Evolutionary conservation across 352 stramenopile genomes (phyloP), one percentile per base, ranked within the genome.

Genomic region (Blastocystis sp.): DNA sequence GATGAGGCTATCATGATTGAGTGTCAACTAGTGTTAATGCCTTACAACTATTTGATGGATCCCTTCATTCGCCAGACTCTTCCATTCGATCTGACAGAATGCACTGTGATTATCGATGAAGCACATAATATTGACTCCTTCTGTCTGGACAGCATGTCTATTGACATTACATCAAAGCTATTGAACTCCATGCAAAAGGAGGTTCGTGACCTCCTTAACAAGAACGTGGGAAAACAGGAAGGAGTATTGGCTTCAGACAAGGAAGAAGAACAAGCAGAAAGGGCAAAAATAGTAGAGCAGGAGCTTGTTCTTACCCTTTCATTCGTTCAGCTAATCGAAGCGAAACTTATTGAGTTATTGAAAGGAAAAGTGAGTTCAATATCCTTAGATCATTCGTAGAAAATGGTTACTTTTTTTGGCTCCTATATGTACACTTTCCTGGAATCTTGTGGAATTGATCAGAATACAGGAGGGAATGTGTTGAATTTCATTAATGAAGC

Each of bases 1-100:
- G 94, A 93, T 27, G 73, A 92, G 22, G 64, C 27, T 11, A 95
- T 96, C 76, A 90, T 98, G 6, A 91, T 94, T 1, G 92, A 97
- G 66, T 96, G 97, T 9, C 95, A 99, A 87, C 94, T 99, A 80
- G 91, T 99, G 35, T 96, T 99, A 78, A 94, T 99, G 79, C 97
- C 97, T 0, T 99, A 99, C 93, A 99, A 99, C 91, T 99, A 99
- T 91, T 92, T 99, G 0, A 97, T 99, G 91, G 97, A 99, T 90
- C 94, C 96, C 19, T 78, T 94, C 54, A 93, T 94, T 4, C 93
- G 94, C 15, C 42, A 57, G 13, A 62, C 27, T 19, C 94, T 97
- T 11, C 94, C 97, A 27, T 95, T 99, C 42, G 94, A 96, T 42
- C 97, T 98, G 89, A 92, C 96, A 59, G 98, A 98, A 91, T 92